These are phyloP conservation scores for Pterula multifida DNA, from an alignment of 1,284 basidiomycete genomes.

Conservation along the genomic window DNA sequence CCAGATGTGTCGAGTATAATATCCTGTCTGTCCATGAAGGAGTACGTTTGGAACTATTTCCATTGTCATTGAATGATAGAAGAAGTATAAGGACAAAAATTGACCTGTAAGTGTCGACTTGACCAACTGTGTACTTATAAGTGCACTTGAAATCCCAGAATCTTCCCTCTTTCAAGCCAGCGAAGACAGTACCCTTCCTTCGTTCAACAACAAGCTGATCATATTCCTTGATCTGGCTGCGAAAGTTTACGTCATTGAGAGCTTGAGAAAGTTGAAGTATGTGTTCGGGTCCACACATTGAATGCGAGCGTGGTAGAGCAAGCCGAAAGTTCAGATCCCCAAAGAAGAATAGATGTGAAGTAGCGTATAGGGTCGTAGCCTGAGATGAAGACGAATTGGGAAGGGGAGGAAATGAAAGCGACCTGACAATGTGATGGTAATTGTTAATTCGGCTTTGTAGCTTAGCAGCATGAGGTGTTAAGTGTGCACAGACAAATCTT, in stretches of 20 bases:
- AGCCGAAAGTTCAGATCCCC: conserved; percentile 90
- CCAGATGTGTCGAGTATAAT: conserved; percentile 74
- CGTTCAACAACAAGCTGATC: conserved; percentile 69
- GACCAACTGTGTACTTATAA: conserved; percentile 77
- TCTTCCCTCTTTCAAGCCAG: conserved; percentile 69
- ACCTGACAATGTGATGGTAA: conserved; percentile 73
- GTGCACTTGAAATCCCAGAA: conserved; percentile 82
- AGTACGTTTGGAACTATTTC: conserved; percentile 53
- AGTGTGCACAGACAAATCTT: conserved; percentile 89
- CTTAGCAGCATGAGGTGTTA: conserved; percentile 76
- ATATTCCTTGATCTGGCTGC: conserved; percentile 57
- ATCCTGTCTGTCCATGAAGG: conserved; percentile 96
- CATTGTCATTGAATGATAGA: conserved; percentile 2
- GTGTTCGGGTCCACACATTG: conserved; percentile 22
- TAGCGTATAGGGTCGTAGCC: conserved; percentile 52
- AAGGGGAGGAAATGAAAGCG: conserved; percentile 66
- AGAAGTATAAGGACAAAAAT: conserved; percentile 2
- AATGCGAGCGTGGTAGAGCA: conserved; percentile 37
- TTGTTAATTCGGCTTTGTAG: conserved; percentile 67
- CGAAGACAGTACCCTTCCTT: conserved; percentile 50
- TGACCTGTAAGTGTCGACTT: conserved; percentile 72
- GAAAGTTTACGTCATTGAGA: conserved; percentile 38
- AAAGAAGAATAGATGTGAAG: conserved; percentile 78
- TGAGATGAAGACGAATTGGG: conserved; percentile 26
- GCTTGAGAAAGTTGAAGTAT: conserved; percentile 24